A percentile compares a stretch with the other conserved stretches of the same genome.
These are phyloP conservation scores for Chloromonas sp. DNA, from an alignment of 163 green algal genomes.

Conservation along the genomic window DNA sequence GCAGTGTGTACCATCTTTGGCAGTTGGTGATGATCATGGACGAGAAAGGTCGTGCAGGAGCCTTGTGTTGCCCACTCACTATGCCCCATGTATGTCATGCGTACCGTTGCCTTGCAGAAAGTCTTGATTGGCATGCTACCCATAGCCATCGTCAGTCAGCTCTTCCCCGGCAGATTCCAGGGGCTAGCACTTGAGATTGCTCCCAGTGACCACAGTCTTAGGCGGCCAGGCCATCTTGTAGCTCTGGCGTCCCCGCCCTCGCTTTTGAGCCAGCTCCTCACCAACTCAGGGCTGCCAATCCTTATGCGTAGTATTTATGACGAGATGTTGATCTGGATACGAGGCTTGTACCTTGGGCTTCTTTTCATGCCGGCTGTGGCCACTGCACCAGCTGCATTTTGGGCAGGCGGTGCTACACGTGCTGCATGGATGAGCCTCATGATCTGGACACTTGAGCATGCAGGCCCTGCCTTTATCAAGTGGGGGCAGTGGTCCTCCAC, in stretches of 20 bases:
- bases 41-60: too few relatives aligned
- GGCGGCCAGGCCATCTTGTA: too few relatives aligned
- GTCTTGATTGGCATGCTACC: background rate
- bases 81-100: background rate
- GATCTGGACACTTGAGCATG: background rate
- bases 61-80: too few relatives aligned
- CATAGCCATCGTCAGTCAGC: background rate
- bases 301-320: background rate
- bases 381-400: background rate
- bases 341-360: background rate
- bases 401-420: background rate
- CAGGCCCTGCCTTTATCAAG: conserved; percentile 88
- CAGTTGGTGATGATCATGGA: too few relatives aligned
- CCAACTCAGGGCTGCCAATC: too few relatives aligned
- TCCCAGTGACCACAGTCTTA: too few relatives aligned
- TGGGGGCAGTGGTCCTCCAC: conserved; percentile 93
- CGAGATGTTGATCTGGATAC: background rate
- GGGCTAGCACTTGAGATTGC: background rate
- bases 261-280: too few relatives aligned
- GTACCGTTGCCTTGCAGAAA: background rate
- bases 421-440: background rate
- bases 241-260: too few relatives aligned
- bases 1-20: too few relatives aligned
- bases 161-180: background rate
- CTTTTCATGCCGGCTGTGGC: background rate